Evolutionary conservation across 169 alveolate genomes (phyloP), one percentile per base, ranked within the genome.

Genomic region (Plasmodium cynomolgi): DNA sequence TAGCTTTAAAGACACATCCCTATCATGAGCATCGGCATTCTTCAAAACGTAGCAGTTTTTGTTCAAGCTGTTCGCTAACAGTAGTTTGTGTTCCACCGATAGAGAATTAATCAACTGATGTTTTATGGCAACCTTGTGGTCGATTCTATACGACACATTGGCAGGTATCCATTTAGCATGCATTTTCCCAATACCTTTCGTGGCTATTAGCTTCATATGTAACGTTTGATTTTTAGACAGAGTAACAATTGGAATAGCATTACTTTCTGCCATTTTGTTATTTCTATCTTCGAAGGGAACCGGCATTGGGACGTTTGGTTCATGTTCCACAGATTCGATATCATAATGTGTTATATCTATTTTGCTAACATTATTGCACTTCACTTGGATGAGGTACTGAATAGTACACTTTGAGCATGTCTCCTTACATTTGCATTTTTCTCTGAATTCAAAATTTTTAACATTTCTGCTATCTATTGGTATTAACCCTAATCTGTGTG

Each of bases 161-260:
- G 98, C 99, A 3, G 99, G 99, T 58, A 98, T 97, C 99, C 99
- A 99, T 94, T 99, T 99, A 2, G 99, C 99, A 96, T 99, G 99
- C 95, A 97, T 97, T 94, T 98, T 99, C 4, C 99, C 99, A 29
- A 98, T 97, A 20, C 99, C 99, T 96, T 98, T 98, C 73, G 98
- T 97, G 1, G 99, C 99, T 33, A 98, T 98, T 93, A 98, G 93
- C 84, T 98, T 97, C 98, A 98, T 96, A 96, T 98, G 97, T 81
- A 99, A 94, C 33, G 98, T 93, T 95, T 99, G 99, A 72, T 98
- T 98, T 84, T 98, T 97, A 81, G 98, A 97, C 33, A 99, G 97
- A 81, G 98, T 98, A 4, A 98, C 98, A 47, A 99, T 97, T 33
- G 99, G 98, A 34, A 99, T 98, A 11, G 99, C 99, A 68, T 83